Conservation (phyloP, 2,329 filamentous ascomycete species). For the Magnaporthiopsis incrustans region DNA sequence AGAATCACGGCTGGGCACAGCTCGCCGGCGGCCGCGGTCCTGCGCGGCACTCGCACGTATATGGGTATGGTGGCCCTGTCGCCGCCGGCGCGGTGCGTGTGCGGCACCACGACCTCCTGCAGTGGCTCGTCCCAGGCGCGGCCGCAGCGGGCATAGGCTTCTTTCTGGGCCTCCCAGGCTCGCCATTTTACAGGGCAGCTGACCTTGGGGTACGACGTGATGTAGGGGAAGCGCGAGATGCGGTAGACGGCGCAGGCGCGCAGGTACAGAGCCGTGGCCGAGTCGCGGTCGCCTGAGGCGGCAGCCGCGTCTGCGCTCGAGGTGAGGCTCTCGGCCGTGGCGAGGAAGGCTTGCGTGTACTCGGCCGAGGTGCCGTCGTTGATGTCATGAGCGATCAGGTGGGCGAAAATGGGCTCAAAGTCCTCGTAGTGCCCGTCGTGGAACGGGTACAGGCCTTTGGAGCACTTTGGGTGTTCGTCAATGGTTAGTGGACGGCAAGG, state of each 20-base stretch:
- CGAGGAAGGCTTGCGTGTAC: conserved; percentile 58
- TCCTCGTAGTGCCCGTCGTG: conserved; percentile 63
- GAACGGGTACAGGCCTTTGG: conserved; percentile 62
- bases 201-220: conserved; percentile 29
- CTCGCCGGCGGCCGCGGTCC: conserved; percentile 23
- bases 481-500: too few species aligned
- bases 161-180: conserved; percentile 60
- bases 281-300: conserved; percentile 36
- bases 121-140: conserved; percentile 49
- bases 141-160: conserved; percentile 50
- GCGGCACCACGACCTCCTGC: conserved; percentile 52
- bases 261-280: conserved; percentile 57
- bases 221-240: conserved; percentile 62
- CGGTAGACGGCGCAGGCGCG: conserved; percentile 65
- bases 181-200: conserved; percentile 43
- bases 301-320: conserved; percentile 38
- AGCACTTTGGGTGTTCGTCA: conserved; percentile 28
- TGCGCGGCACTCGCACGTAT: conserved; percentile 53
- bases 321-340: conserved; percentile 50
- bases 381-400: conserved; percentile 51
- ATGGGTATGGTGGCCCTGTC: conserved; percentile 53
- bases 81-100: conserved; percentile 36
- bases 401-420: conserved; percentile 61
- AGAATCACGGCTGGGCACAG: conserved; percentile 43
- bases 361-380: conserved; percentile 57